These are phyloP conservation scores for Monosporozyma servazzii DNA, from an alignment of 805 yeast genomes.

Conservation along the genomic window DNA sequence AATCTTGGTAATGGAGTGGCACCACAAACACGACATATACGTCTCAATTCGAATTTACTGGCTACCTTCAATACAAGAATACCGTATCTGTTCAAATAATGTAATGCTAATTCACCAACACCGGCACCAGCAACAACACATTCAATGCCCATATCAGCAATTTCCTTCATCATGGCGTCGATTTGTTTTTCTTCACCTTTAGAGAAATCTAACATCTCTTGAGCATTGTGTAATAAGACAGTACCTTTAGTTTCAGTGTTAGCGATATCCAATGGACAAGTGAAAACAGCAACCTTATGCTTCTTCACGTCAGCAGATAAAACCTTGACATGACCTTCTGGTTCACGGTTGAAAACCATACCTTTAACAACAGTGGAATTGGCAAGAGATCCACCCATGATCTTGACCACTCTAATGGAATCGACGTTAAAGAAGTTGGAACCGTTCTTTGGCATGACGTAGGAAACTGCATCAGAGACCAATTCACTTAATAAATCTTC, in stretches of 20 bases:
- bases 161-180: slow-evolving; percentile 74
- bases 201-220: slow-evolving; percentile 92
- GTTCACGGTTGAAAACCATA: slow-evolving; percentile 96
- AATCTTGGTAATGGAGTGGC: slow-evolving; percentile 91
- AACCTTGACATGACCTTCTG: slow-evolving; percentile 82
- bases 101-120: slow-evolving; percentile 86
- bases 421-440: slow-evolving; percentile 67
- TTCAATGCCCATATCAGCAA: slow-evolving; percentile 72
- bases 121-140: slow-evolving; percentile 93
- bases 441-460: slow-evolving; percentile 49
- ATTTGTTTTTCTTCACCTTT: slow-evolving; percentile 94
- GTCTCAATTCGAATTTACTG: slow-evolving; percentile 87
- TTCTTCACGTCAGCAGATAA: slow-evolving; percentile 34
- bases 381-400: slow-evolving; percentile 80
- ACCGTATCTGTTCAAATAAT: slow-evolving; percentile 79
- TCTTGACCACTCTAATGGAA: slow-evolving; percentile 88
- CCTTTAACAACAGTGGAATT: slow-evolving; percentile 81
- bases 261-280: slow-evolving; percentile 90
- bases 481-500: slow-evolving; percentile 70
- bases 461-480: slow-evolving; percentile 76
- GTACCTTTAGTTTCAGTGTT: slow-evolving; percentile 98
- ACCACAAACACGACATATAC: slow-evolving; percentile 93
- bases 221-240: slow-evolving; percentile 87
- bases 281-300: slow-evolving; percentile 84
- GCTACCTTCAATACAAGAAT: slow-evolving; percentile 83